phyloP scores from a whole-genome alignment of 805 yeast genomes.

The Candida piceae region DNA sequence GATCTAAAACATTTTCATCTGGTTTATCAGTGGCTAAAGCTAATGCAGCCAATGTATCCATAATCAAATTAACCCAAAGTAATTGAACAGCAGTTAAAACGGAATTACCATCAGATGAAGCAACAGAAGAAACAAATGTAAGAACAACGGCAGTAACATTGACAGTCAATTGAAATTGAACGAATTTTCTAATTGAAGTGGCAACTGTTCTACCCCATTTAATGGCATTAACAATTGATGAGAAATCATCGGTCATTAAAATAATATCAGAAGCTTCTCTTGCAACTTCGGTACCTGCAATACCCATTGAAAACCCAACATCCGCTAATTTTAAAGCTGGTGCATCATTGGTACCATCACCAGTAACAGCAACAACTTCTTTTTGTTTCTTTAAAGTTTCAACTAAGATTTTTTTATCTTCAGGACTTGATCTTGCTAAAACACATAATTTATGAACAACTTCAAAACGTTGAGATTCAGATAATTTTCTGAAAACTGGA shows the following conservation, averaged over 20 bases:
- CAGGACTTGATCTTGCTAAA: constrained; percentile 92
- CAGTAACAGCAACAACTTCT: constrained; percentile 97
- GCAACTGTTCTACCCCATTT: constrained; percentile 99
- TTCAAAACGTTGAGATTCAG: constrained; percentile 47
- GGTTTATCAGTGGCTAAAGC: constrained; percentile 98
- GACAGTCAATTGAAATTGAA: constrained; percentile 95
- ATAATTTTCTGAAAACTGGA: constrained; percentile 72
- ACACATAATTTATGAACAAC: constrained; percentile 77
- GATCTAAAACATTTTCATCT: constrained; percentile 68
- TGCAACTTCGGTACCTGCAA: constrained; percentile 97
- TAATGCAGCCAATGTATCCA: constrained; percentile 97
- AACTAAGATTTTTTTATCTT: constrained; percentile 85
- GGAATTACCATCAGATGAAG: constrained; percentile 69
- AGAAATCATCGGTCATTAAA: constrained; percentile 90
- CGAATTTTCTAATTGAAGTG: constrained; percentile 87
- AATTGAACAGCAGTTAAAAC: constrained; percentile 96
- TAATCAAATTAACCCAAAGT: constrained; percentile 94
- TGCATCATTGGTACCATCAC: constrained; percentile 99
- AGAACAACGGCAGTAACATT: constrained; percentile 93
- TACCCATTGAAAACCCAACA: constrained; percentile 98
- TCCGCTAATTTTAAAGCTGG: constrained; percentile 96
- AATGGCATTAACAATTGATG: constrained; percentile 92
- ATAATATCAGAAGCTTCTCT: constrained; percentile 99
- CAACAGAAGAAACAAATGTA: constrained; percentile 91
- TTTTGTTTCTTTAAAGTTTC: constrained; percentile 72